Percentiles rank a stretch among this genome's conserved stretches.
Evolutionary conservation across 495 filamentous ascomycete genomes (phyloP).

Genomic region (Aspergillus biplanus): DNA sequence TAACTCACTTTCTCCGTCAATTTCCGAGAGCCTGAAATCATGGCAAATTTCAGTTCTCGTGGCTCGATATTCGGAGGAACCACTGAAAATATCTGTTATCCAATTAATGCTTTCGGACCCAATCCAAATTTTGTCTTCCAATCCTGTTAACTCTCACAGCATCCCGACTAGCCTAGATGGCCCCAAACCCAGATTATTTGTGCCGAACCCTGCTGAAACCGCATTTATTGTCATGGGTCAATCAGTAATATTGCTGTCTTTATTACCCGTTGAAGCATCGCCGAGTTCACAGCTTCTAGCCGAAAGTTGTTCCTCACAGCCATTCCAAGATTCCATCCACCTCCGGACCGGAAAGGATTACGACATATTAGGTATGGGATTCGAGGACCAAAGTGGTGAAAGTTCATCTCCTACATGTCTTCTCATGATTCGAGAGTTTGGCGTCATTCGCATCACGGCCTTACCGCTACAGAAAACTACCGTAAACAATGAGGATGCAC

Average conservation of each 20-base stretch:
- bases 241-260: constrained; percentile 75
- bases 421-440: constrained; percentile 76
- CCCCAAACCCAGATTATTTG: constrained; percentile 68
- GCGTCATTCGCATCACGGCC: constrained; percentile 70
- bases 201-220: constrained; percentile 74
- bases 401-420: constrained; percentile 64
- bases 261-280: constrained; percentile 59
- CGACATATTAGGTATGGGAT: constrained; percentile 48
- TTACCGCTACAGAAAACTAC: constrained; percentile 34
- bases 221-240: constrained; percentile 82
- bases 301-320: constrained; percentile 57
- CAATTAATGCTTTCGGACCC: constrained; percentile 33
- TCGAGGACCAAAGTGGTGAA: constrained; percentile 41
- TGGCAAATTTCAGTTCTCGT: constrained; percentile 41
- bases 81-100: constrained; percentile 33
- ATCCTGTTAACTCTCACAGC: constrained; percentile 31
- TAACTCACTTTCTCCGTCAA: constrained; percentile 24
- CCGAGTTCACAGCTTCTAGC: constrained; percentile 71
- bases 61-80: constrained; percentile 23
- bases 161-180: constrained; percentile 34
- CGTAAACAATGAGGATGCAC: constrained; percentile 36
- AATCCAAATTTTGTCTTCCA: constrained; percentile 34
- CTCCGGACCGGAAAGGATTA: constrained; percentile 66
- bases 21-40: constrained; percentile 28
- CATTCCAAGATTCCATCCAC: constrained; percentile 84